These are phyloP conservation scores for Claviceps digitariae DNA, from an alignment of 2,329 filamentous ascomycete species.

Conservation along the genomic window DNA sequence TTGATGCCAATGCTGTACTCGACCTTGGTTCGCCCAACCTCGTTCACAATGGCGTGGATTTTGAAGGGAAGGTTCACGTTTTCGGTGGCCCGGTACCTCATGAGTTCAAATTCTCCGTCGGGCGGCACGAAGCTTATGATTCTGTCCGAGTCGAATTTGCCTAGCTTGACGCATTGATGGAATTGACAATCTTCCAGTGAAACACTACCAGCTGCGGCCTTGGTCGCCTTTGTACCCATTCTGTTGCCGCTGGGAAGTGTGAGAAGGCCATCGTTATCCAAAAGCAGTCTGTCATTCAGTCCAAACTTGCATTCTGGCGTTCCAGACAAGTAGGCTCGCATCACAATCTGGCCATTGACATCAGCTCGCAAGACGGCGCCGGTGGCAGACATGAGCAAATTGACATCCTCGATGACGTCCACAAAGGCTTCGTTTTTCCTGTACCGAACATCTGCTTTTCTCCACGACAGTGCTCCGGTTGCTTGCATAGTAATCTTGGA, in stretches of 20 bases:
- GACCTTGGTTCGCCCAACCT: constrained; percentile 91
- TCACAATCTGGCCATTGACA: constrained; percentile 93
- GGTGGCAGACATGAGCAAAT: constrained; percentile 96
- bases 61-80: constrained; percentile 99
- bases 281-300: constrained; percentile 82
- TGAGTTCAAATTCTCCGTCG: constrained; percentile 95
- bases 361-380: constrained; percentile 90
- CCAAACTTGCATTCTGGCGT: constrained; percentile 99
- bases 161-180: constrained; percentile 95
- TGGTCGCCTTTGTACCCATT: constrained; percentile 75
- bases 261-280: constrained; percentile 62
- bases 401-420: constrained; percentile 98
- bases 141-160: constrained; percentile 89
- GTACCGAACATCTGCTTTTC: constrained; percentile 95
- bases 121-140: constrained; percentile 96
- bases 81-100: constrained; percentile 95
- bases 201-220: constrained; percentile 88
- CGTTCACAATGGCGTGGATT: constrained; percentile 95
- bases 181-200: constrained; percentile 97
- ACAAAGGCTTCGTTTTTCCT: constrained; percentile 99
- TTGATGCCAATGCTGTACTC: constrained; percentile 98
- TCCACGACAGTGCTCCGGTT: constrained; percentile 91
- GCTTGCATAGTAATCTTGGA: constrained; percentile 99
- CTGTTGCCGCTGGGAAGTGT: constrained; percentile 61
- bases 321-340: constrained; percentile 93